Percentiles rank a stretch among this genome's conserved stretches.
Conservation (phyloP, 768 basidiomycete species). For the Boletellus sp. region DNA sequence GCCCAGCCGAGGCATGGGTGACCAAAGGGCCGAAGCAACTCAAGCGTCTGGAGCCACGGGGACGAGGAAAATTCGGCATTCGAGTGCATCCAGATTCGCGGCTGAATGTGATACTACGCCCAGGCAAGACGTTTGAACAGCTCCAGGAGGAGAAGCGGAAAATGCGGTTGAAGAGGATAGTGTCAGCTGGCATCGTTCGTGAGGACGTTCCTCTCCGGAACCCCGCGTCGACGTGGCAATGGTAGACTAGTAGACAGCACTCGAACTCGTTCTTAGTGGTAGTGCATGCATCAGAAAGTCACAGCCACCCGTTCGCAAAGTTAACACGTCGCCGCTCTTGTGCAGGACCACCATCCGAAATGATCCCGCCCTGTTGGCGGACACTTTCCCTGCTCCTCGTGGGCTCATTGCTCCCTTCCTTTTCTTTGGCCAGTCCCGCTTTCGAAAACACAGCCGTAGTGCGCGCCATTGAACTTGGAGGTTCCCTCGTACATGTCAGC, state of each 20-base stretch:
- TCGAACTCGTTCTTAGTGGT: background rate
- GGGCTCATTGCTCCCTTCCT: conserved; percentile 38
- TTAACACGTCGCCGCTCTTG: conserved; percentile 20
- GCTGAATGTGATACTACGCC: conserved; percentile 71
- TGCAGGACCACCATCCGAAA: conserved; percentile 31
- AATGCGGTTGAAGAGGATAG: conserved; percentile 70
- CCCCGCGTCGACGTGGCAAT: conserved; percentile 68
- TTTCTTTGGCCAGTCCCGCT: conserved; percentile 42
- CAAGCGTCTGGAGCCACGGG: conserved; percentile 75
- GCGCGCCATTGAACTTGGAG: conserved; percentile 85
- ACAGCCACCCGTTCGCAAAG: conserved; percentile 5
- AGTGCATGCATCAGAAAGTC: background rate
- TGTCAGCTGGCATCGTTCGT: conserved; percentile 73
- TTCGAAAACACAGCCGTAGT: conserved; percentile 91
- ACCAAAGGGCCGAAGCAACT: conserved; percentile 69
- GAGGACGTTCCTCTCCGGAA: conserved; percentile 81
- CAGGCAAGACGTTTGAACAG: conserved; percentile 76
- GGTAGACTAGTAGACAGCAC: conserved; percentile 41
- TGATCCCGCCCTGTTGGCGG: conserved; percentile 44
- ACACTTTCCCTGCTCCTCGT: conserved; percentile 44
- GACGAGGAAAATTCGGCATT: conserved; percentile 76
- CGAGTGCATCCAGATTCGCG: conserved; percentile 73
- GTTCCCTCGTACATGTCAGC: conserved; percentile 81
- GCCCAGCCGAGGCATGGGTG: conserved; percentile 89
- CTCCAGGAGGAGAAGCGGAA: conserved; percentile 56